Conservation (phyloP, 1,284 basidiomycete species). For the Melampsora larici-populina region DNA sequence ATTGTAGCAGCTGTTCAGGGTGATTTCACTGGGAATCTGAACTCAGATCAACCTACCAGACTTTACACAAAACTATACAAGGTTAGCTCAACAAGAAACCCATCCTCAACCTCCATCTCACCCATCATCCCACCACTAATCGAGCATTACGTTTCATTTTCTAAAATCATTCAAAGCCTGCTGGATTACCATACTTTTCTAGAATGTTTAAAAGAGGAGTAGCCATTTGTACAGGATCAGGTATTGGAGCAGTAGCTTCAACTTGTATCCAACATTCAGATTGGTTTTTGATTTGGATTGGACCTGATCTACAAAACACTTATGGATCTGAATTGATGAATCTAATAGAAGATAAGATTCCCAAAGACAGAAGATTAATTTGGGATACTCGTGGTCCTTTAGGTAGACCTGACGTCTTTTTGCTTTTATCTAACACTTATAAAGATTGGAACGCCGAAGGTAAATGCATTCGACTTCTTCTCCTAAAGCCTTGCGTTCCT, state of each 20-base stretch:
- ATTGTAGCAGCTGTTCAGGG: constrained; percentile 68
- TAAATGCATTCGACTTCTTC: no score
- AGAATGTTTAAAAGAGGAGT: constrained; percentile 68
- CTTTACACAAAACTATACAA: constrained; percentile 72
- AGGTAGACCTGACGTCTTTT: neutral
- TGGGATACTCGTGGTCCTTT: constrained; percentile 63
- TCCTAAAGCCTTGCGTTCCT: no score
- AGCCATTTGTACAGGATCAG: constrained; percentile 71
- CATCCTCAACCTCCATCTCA: no score
- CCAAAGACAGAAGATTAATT: constrained; percentile 65
- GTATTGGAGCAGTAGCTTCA: constrained; percentile 68
- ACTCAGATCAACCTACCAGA: constrained; percentile 64
- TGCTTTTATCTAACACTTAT: neutral
- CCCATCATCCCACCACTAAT: no score
- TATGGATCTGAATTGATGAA: constrained; percentile 70
- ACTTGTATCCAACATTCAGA: constrained; percentile 68
- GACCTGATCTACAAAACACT: constrained; percentile 60
- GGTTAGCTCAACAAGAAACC: constrained; percentile 56
- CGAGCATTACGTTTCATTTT: neutral
- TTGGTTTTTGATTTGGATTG: constrained; percentile 72
- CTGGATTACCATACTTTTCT: constrained; percentile 75
- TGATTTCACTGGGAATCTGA: constrained; percentile 68
- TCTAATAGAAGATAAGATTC: constrained; percentile 65
- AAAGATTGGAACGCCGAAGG: neutral
- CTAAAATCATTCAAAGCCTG: constrained; percentile 63